Conservation (phyloP, 805 yeast species). For the Jamesozyma jinghongensis region DNA sequence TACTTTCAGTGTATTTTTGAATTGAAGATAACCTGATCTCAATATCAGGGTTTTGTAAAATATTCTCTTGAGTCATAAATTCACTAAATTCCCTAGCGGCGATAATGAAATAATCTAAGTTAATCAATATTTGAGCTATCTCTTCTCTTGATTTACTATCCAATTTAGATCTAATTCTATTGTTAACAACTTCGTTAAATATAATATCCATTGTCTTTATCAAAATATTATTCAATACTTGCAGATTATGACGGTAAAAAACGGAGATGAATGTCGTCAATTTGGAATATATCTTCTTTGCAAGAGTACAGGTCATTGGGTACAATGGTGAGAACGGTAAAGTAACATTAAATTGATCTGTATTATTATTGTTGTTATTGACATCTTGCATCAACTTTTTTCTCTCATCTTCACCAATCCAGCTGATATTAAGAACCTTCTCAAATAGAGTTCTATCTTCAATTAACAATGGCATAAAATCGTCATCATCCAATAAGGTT, state of each 20-base stretch:
- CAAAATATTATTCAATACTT: conserved; percentile 50
- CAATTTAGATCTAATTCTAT: conserved; percentile 50
- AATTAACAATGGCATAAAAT: conserved; percentile 78
- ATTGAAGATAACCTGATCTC: conserved; percentile 43
- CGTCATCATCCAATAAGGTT: conserved; percentile 62
- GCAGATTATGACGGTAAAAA: conserved; percentile 53
- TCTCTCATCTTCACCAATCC: conserved; percentile 51
- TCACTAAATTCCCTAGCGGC: conserved; percentile 59
- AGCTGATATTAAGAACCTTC: conserved; percentile 53
- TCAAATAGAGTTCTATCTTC: conserved; percentile 51
- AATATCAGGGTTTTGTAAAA: conserved; percentile 32
- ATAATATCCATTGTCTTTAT: conserved; percentile 57
- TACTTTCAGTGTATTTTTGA: conserved; percentile 45
- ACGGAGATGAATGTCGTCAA: conserved; percentile 58
- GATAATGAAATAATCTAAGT: conserved; percentile 74
- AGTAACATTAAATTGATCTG: conserved; percentile 45
- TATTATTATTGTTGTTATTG: conserved; percentile 3
- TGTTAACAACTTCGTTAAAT: conserved; percentile 58
- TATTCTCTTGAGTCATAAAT: conserved; percentile 32
- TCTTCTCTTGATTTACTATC: conserved; percentile 78
- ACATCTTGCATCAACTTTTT: conserved; percentile 8
- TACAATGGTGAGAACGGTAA: conserved; percentile 85
- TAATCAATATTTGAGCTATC: conserved; percentile 78
- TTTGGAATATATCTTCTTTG: conserved; percentile 55
- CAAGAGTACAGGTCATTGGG: conserved; percentile 74